Evolutionary conservation across 345 rosid species (phyloP).

Genomic region (Pseudoturritis turrita): DNA sequence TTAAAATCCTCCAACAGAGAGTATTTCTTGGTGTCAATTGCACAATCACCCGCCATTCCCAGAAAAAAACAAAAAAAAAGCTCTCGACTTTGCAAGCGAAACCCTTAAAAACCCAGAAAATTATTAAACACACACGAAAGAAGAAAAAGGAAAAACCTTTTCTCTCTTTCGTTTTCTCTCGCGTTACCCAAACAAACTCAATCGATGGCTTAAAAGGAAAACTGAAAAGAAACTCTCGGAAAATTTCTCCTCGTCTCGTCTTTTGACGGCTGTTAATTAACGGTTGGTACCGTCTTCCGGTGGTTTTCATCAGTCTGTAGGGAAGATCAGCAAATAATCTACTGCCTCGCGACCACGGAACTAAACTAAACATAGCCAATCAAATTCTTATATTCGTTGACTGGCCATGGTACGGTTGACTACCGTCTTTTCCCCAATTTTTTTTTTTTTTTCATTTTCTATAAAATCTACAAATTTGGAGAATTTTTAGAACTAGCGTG

Average conservation of each 20-base stretch:
- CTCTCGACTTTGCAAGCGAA: slow-evolving; percentile 16
- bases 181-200: slow-evolving; percentile 22
- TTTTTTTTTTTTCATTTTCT: not conserved
- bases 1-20: slow-evolving; percentile 44
- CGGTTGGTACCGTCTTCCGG: slow-evolving; percentile 49
- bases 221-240: not conserved
- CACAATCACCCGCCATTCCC: slow-evolving; percentile 39
- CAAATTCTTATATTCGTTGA: not conserved
- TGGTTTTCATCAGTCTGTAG: slow-evolving; percentile 15
- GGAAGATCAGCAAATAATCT: not conserved
- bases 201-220: slow-evolving; percentile 14
- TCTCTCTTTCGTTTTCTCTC: not conserved
- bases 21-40: slow-evolving; percentile 37
- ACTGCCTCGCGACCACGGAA: slow-evolving; percentile 4
- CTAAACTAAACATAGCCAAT: not conserved
- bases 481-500: too few relatives aligned
- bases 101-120: slow-evolving; percentile 19
- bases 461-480: not conserved
- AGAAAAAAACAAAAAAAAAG: not conserved
- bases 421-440: not conserved
- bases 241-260: not conserved
- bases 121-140: not conserved
- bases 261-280: slow-evolving; percentile 52
- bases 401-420: not conserved
- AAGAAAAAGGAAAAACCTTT: not conserved